These are phyloP conservation scores for Fusarium globosum DNA, from an alignment of 2,329 filamentous ascomycete species.

Conservation along the genomic window DNA sequence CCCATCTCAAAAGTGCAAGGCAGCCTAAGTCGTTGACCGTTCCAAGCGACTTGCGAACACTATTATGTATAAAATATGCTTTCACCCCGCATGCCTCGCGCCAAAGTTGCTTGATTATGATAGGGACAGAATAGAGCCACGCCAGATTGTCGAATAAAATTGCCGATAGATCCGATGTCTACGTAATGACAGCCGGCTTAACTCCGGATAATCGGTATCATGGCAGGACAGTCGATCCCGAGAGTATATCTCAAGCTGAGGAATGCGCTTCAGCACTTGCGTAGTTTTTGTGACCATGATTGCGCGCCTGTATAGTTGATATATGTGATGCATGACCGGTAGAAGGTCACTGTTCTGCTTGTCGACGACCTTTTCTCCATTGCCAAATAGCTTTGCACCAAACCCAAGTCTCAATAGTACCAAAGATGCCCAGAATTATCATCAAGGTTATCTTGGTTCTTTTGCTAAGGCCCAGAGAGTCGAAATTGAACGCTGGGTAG, in stretches of 20 bases:
- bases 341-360: not conserved
- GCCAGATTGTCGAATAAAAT: not conserved
- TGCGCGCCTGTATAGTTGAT: not conserved
- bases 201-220: not conserved
- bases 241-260: not conserved
- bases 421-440: slow-evolving; percentile 44
- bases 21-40: not conserved
- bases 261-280: not conserved
- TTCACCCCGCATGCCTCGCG: not conserved
- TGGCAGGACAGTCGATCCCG: not conserved
- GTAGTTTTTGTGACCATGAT: no score
- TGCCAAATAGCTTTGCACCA: slow-evolving; percentile 47
- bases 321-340: not conserved
- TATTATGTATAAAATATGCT: not conserved
- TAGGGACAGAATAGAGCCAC: not conserved
- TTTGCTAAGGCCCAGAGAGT: slow-evolving; percentile 45
- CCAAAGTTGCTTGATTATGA: no score
- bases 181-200: not conserved
- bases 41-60: not conserved
- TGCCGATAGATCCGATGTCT: not conserved
- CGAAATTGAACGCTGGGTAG: slow-evolving; percentile 42
- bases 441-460: slow-evolving; percentile 44
- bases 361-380: slow-evolving; percentile 40
- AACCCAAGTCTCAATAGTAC: slow-evolving; percentile 49
- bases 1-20: not conserved